Percentiles rank a stretch among this genome's conserved stretches.
These are phyloP conservation scores for Prototheca stagnorum DNA, from an alignment of 163 green algal species.

Conservation along the genomic window DNA sequence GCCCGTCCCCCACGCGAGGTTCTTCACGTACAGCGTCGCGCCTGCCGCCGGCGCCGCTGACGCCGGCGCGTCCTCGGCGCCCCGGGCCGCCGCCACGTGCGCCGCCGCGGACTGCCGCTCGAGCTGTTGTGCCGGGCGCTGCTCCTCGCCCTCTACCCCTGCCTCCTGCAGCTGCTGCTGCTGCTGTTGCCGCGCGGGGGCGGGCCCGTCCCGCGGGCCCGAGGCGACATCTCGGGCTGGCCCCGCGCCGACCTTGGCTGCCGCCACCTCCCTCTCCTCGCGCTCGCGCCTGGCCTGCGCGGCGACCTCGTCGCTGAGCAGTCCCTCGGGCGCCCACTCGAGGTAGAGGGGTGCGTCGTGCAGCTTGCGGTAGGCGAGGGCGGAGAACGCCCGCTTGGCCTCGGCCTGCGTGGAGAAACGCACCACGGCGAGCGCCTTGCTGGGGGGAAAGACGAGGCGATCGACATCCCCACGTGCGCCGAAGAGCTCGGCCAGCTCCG, in stretches of 20 bases:
- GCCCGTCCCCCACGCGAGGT: slow-evolving; percentile 61
- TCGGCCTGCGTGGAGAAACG: slow-evolving; percentile 39
- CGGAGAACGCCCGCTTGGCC: slow-evolving; percentile 50
- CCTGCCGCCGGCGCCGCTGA: no score
- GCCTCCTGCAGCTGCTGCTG: no score
- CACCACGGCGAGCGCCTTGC: slow-evolving; percentile 66
- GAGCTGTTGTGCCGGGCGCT: no score
- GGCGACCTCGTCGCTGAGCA: slow-evolving; percentile 42
- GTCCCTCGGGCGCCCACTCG: slow-evolving; percentile 79
- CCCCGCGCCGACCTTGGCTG: no score
- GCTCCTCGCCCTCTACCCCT: no score
- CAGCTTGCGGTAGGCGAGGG: slow-evolving; percentile 86
- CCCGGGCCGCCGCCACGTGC: no score
- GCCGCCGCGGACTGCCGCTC: no score
- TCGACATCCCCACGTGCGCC: slow-evolving; percentile 4
- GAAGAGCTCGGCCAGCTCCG: slow-evolving; percentile 57
- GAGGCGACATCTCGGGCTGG: no score
- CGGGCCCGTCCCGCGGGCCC: no score
- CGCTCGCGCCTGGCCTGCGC: slow-evolving; percentile 25
- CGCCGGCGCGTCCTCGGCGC: no score
- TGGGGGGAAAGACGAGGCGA: slow-evolving; percentile 14
- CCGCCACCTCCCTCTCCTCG: no score
- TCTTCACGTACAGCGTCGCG: slow-evolving; percentile 86
- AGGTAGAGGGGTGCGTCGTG: slow-evolving; percentile 88
- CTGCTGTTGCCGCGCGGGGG: no score